These are phyloP conservation scores for Madurella fahalii DNA, from an alignment of 2,329 filamentous ascomycete species.

Conservation along the genomic window DNA sequence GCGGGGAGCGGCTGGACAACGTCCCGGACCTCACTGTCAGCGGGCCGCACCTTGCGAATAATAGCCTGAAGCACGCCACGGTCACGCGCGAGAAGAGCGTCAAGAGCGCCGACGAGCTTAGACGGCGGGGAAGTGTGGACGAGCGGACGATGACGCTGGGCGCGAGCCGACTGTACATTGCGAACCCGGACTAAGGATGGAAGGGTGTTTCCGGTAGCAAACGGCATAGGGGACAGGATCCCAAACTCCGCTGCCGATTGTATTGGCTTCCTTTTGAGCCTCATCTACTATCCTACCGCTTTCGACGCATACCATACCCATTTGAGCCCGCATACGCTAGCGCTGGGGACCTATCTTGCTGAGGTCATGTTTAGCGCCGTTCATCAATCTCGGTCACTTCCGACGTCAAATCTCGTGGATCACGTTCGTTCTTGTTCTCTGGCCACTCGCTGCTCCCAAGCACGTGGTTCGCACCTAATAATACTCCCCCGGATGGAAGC, in stretches of 20 bases:
- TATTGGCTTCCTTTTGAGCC: not conserved
- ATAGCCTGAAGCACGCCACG: constrained; percentile 54
- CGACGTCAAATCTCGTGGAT: too few relatives aligned
- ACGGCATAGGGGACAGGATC: constrained; percentile 1
- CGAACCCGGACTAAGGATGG: constrained; percentile 66
- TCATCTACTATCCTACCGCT: too few relatives aligned
- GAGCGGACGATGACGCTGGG: constrained; percentile 75
- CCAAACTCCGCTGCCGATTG: not conserved
- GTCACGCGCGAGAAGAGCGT: constrained; percentile 62
- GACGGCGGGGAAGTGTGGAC: constrained; percentile 75
- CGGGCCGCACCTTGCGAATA: constrained; percentile 50
- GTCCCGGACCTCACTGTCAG: constrained; percentile 50
- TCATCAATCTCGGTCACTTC: not conserved
- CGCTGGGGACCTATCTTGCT: not conserved
- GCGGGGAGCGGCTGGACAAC: constrained; percentile 57
- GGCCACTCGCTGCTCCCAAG: not conserved
- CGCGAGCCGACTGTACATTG: constrained; percentile 72
- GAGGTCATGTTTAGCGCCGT: not conserved
- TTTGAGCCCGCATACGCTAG: not conserved
- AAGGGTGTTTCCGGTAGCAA: not conserved
- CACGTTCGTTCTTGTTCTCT: not conserved
- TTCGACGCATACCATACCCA: not conserved
- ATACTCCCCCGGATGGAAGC: not conserved
- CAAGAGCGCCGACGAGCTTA: constrained; percentile 67
- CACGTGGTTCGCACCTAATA: not conserved